Conservation (phyloP, 2,329 filamentous ascomycete genomes). For the Huntiella savannae region DNA sequence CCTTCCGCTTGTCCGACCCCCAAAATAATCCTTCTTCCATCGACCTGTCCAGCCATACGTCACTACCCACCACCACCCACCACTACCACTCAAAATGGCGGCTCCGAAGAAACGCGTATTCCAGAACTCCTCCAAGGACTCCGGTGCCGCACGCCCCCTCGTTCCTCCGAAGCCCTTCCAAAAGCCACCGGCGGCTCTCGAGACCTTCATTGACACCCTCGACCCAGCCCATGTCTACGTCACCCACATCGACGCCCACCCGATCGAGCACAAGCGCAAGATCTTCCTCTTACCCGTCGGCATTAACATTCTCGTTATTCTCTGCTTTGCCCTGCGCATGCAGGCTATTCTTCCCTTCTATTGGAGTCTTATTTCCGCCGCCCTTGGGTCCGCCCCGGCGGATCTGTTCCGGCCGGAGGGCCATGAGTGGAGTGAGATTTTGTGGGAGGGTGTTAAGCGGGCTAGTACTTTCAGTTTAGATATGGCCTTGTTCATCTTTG, state of each 20-base stretch:
- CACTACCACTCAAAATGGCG: background rate
- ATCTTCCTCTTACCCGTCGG: slow-evolving; percentile 64
- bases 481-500: slow-evolving; percentile 45
- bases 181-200: slow-evolving; percentile 40
- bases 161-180: slow-evolving; percentile 47
- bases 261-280: slow-evolving; percentile 53
- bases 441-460: slow-evolving; percentile 38
- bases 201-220: slow-evolving; percentile 47
- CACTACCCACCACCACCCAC: background rate
- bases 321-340: slow-evolving; percentile 47
- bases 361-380: slow-evolving; percentile 41
- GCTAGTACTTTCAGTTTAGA: slow-evolving; percentile 53
- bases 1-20: no score
- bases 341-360: slow-evolving; percentile 57
- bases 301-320: slow-evolving; percentile 51
- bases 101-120: slow-evolving; percentile 11
- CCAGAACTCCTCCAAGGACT: background rate
- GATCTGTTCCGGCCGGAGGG: slow-evolving; percentile 42
- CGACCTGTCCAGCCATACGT: background rate
- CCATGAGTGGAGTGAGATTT: slow-evolving; percentile 36
- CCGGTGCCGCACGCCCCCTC: slow-evolving; percentile 13
- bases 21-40: background rate
- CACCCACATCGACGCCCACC: slow-evolving; percentile 59
- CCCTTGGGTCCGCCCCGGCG: slow-evolving; percentile 46
- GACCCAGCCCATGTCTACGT: slow-evolving; percentile 59